Base-by-base conservation (phyloP, 1,139 yeast genomes). In the Lodderomyces jiufengensis region DNA sequence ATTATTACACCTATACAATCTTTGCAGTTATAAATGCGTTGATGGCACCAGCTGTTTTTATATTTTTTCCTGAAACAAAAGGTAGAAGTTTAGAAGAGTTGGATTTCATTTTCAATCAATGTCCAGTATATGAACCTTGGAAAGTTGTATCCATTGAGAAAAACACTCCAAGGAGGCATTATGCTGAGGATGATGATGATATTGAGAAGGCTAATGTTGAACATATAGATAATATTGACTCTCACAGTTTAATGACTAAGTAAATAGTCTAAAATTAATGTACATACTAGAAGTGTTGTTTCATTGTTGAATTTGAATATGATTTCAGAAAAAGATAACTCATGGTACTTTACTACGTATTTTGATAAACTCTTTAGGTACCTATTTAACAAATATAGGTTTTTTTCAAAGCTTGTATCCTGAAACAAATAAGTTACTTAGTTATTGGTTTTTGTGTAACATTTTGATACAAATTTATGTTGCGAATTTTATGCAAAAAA, bases 51-150 rank as follows among this genome's bases (percentile, higher is more conserved):
- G 57, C 63, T 18, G 65, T 76, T 14, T 77, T 69, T 53, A 62
- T 74, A 43, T 67, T 76, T 42, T 70, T 76, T 34, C 84, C 84
- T 2, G 84, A 79, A 52, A 78, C 84, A 2, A 73, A 76, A 49
- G 78, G 74, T 18, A 62, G 74, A 37, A 70, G 80, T 3, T 64
- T 78, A 48, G 84, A 78, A 52, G 82, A 78, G 51, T 61, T 79
- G 56, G 84, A 78, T 51, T 65, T 73, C 45, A 79, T 82, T 44
- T 79, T 76, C 50, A 66, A 54, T 32, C 60, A 55, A 32, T 63
- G 67, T 8, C 69, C 69, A 3, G 52, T 54, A 10, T 44, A 42
- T 40, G 47, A 56, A 38, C 70, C 70, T 3, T 65, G 70, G 71
- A 50, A 61, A 43, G 63, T 56, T 12, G 71, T 65, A 13, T 48